Base-by-base conservation (phyloP, 306 rosid genomes). In the Malus fusca region DNA sequence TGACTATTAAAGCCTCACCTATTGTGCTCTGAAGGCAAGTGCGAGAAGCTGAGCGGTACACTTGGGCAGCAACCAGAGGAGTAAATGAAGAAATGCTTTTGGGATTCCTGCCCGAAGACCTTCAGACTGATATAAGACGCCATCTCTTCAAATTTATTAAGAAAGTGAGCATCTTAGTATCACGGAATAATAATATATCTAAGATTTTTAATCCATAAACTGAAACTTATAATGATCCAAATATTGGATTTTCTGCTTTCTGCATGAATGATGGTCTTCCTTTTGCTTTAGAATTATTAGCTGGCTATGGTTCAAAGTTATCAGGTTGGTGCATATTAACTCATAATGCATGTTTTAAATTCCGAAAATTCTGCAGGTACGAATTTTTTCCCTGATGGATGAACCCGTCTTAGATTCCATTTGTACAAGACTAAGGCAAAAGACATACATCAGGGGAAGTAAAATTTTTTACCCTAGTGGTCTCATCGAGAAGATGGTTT, bases 1-100 rank as follows among this genome's bases (percentile, higher is more conserved):
- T 63, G n/a, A 63, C 14, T 30, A 15, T 17, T 63, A 15, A 63
- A 30, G 42, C 68, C 46, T 65, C 25, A 65, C 18, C 17, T 28
- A 28, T 3, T 70, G 64, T 71, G 28, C 71, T 42, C 68, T 83
- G 75, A 74, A 93, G 98, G 97, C 85, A 75, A 83, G 97, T 93
- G 48, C 82, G 86, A 61, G 83, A 81, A 65, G 97, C 95, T 9
- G 98, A 93, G 81, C 85, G 95, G 62, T 93, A 84, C 66, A 86
- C 69, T 30, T 93, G 97, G 98, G 97, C 93, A 52, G 96, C 98
- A 21, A 90, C 98, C 59, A 88, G 98, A 77, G 98, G 98, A 5
- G 98, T 90, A 78, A 91, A 93, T 85, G 98, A 93, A 81, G 97
- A 90, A 85, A 53, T 66, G 31, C 93, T 89, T 70, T 68, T 93